Percentiles rank a stretch among this genome's conserved stretches.
These are phyloP conservation scores for Tolypocladium capitatum DNA, from an alignment of 2,329 filamentous ascomycete species.

Conservation along the genomic window DNA sequence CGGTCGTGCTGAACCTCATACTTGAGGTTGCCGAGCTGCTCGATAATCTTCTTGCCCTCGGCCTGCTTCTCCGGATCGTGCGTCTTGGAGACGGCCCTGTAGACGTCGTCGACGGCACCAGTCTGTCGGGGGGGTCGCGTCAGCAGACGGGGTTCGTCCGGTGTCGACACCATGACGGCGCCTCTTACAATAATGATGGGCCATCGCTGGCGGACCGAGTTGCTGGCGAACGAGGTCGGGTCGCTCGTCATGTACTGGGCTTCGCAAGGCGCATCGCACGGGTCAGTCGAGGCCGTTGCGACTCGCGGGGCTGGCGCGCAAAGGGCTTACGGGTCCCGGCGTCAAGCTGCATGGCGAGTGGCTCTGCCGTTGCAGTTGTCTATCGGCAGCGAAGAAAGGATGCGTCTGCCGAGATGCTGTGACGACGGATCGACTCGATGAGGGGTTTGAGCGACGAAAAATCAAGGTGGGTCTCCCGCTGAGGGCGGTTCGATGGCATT, in stretches of 20 bases:
- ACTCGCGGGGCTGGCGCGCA: constrained; percentile 1
- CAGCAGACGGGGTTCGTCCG: neutral
- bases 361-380: neutral
- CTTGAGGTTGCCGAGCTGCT: constrained; percentile 69
- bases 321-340: constrained; percentile 53
- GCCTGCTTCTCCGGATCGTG: constrained; percentile 50
- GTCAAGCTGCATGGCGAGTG: constrained; percentile 54
- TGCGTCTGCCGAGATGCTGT: no score
- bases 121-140: constrained; percentile 41
- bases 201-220: constrained; percentile 80
- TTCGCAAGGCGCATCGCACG: constrained; percentile 26
- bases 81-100: constrained; percentile 51
- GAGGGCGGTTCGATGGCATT: no score
- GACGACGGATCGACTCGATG: no score
- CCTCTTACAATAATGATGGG: constrained; percentile 71
- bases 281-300: neutral
- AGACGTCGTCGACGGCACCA: constrained; percentile 86
- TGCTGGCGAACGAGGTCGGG: constrained; percentile 72
- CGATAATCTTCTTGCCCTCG: constrained; percentile 79
- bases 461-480: no score
- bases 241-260: constrained; percentile 70
- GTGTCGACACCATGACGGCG: neutral
- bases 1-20: constrained; percentile 92
- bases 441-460: no score
- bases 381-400: neutral